Base-by-base conservation (phyloP, 345 rosid species). In the Salix udensis region DNA sequence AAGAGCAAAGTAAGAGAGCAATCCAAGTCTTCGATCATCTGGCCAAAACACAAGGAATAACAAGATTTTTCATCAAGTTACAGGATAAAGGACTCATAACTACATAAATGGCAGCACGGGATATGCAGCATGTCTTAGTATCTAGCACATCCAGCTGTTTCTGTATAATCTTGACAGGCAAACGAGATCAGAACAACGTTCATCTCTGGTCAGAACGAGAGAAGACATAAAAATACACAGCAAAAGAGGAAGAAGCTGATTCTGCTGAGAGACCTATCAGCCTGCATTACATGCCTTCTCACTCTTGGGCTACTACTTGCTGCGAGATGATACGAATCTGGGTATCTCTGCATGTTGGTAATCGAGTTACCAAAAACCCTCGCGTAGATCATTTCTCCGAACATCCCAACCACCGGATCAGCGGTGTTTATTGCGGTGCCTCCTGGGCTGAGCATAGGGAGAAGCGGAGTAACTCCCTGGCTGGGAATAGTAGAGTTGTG, bases 221-320 rank as follows among this genome's bases (percentile, higher is more conserved):
- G 83, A 67, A 96, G 90, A 73, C 98, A 93, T 26, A 92, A 52
- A 73, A 86, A 26, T 13, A 83, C 76, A 82, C 96, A 93, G 71
- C 98, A 96, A 34, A 89, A 71, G 34, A 88, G 88, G 86, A 96
- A 96, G 81, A 93, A 86, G 70, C 87, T 85, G 80, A 93, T 82
- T 80, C 98, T 86, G 87, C 88, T 80, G 15, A 96, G 90, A 0
- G 95, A 92, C 84, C 67, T 87, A 48, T 96, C 92, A 0, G 90
- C 90, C 82, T 86, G 89, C 93, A 88, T 74, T 23, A 92, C 73
- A 67, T 82, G 96, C 84, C 99, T 92, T 82, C 97, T 83, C 65
- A 88, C 74, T 83, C 97, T 84, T 1, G 95, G 91, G 16, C 89
- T 89, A 5, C 82, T 76, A 55, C 65, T 82, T 19, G 87, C 90